Evolutionary conservation across 805 yeast species (phyloP).

Genomic region (Sungouiella blattae): DNA sequence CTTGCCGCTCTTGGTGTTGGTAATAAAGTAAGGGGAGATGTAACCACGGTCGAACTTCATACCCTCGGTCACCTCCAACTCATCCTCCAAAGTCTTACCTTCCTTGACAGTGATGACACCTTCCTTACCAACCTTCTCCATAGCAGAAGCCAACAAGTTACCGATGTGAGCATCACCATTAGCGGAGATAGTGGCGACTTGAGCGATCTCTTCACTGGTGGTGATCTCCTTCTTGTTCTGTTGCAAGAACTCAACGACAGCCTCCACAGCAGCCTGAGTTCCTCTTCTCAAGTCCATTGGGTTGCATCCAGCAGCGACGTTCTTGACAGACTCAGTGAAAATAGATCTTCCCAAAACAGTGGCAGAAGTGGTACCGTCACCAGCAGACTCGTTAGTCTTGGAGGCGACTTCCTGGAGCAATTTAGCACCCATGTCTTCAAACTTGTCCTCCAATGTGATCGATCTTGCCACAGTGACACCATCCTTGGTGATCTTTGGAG

Average conservation of each 20-base stretch:
- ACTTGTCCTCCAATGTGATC: conserved; percentile 77
- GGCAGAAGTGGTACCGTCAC: conserved; percentile 98
- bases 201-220: conserved; percentile 91
- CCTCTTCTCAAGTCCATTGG: conserved; percentile 98
- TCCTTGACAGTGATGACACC: conserved; percentile 98
- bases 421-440: conserved; percentile 95
- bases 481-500: conserved; percentile 98
- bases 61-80: conserved; percentile 94
- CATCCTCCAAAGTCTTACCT: conserved; percentile 95
- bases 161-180: conserved; percentile 96
- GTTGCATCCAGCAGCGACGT: conserved; percentile 98
- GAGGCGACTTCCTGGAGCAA: conserved; percentile 94
- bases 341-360: conserved; percentile 95
- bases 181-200: conserved; percentile 97
- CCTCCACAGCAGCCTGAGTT: conserved; percentile 93
- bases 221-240: conserved; percentile 89
- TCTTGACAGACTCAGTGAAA: conserved; percentile 91
- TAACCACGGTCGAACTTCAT: conserved; percentile 98
- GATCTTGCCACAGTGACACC: conserved; percentile 97
- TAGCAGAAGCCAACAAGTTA: conserved; percentile 84
- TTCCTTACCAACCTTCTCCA: conserved; percentile 98
- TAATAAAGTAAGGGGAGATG: conserved; percentile 94
- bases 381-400: conserved; percentile 95
- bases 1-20: conserved; percentile 88
- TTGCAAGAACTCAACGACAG: conserved; percentile 81